phyloP scores from a whole-genome alignment of 2,329 filamentous ascomycete genomes.

The Shiraia bambusicola region DNA sequence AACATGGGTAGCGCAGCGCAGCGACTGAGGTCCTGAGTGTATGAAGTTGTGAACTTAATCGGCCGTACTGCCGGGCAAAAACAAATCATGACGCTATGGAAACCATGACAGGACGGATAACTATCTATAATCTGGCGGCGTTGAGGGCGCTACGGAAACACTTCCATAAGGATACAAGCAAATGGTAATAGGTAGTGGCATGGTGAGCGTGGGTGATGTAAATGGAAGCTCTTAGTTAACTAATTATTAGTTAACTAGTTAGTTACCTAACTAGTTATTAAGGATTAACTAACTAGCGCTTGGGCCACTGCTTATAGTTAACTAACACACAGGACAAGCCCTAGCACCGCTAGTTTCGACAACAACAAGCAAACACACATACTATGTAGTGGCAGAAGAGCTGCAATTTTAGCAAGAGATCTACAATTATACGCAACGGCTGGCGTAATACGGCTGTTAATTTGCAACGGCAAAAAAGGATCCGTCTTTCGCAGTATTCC shows the following conservation, averaged over 20 bases:
- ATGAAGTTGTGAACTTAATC: background rate
- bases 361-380: conserved; percentile 1
- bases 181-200: conserved; percentile 3
- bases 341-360: background rate
- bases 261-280: too few species aligned
- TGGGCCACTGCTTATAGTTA: conserved; percentile 1
- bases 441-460: too few species aligned
- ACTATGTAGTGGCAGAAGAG: background rate
- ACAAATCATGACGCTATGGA: conserved; percentile 2
- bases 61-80: background rate
- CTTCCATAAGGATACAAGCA: background rate
- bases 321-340: conserved; percentile 4
- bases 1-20: too few species aligned
- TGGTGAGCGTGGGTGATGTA: conserved; percentile 8
- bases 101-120: conserved; percentile 1
- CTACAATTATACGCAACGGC: too few species aligned
- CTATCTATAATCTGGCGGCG: conserved; percentile 2
- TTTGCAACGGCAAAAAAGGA: too few species aligned
- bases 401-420: background rate
- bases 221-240: too few species aligned
- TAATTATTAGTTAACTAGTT: too few species aligned
- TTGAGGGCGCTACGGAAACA: background rate
- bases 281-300: too few species aligned
- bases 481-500: background rate
- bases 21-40: too few species aligned